Evolutionary conservation across 2,329 filamentous ascomycete species (phyloP).

Genomic region (Didymosphaeria variabile): DNA sequence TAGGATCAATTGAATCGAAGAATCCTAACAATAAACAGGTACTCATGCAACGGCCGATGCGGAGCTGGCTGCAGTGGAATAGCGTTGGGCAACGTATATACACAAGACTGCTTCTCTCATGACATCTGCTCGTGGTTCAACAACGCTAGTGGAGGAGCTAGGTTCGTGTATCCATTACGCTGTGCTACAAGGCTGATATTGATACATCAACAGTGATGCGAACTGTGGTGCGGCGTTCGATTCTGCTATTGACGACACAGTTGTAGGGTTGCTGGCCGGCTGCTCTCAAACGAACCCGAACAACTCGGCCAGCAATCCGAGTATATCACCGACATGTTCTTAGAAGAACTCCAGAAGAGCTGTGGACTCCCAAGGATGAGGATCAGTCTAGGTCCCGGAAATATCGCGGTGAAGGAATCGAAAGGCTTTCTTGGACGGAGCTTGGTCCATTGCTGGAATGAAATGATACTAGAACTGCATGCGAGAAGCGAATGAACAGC

Average conservation of each 20-base stretch:
- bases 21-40: slow-evolving; percentile 44
- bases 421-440: too few relatives aligned
- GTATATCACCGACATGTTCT: slow-evolving; percentile 49
- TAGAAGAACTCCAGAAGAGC: neutral
- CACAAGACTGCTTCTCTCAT: slow-evolving; percentile 61
- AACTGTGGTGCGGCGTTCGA: slow-evolving; percentile 59
- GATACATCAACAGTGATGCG: slow-evolving; percentile 48
- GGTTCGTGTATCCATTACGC: slow-evolving; percentile 36
- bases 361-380: neutral
- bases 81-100: slow-evolving; percentile 59
- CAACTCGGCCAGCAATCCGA: slow-evolving; percentile 33
- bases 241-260: slow-evolving; percentile 56
- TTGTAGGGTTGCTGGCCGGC: slow-evolving; percentile 43
- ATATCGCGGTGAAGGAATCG: too few relatives aligned
- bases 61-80: slow-evolving; percentile 57
- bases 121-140: slow-evolving; percentile 63
- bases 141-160: slow-evolving; percentile 57
- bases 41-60: slow-evolving; percentile 61
- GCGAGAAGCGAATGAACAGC: neutral
- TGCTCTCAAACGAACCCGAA: slow-evolving; percentile 44
- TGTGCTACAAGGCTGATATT: neutral
- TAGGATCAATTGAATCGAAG: too few relatives aligned
- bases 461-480: too few relatives aligned
- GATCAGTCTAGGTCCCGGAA: neutral
- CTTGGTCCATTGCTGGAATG: too few relatives aligned